Evolutionary conservation across 2,329 filamentous ascomycete species (phyloP).

Genomic region (Rhexocercosporidium sp.): DNA sequence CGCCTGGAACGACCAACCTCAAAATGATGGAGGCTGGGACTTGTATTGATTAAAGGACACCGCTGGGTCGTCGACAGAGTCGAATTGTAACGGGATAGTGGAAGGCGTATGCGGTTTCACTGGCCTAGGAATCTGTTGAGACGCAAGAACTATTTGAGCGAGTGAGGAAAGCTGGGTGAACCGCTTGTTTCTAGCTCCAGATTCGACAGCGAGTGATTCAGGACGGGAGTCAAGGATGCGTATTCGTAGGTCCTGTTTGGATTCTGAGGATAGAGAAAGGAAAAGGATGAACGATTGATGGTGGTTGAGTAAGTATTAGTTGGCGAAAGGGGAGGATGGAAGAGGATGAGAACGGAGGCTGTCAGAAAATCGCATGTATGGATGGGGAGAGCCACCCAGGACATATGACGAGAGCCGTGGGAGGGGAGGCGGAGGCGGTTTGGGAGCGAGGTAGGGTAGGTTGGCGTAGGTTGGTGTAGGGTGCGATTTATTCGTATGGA

Average conservation of each 20-base stretch:
- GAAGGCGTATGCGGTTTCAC: conserved; percentile 9
- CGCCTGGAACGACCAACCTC: background rate
- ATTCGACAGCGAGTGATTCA: conserved; percentile 12
- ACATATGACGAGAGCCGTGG: conserved; percentile 3
- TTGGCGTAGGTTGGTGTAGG: background rate
- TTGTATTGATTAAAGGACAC: background rate
- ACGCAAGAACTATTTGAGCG: background rate
- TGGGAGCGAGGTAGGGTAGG: background rate
- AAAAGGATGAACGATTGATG: conserved; percentile 17
- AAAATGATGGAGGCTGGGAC: conserved; percentile 2
- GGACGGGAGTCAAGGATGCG: background rate
- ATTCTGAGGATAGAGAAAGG: conserved; percentile 3
- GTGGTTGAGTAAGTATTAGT: conserved; percentile 10
- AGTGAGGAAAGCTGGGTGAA: background rate
- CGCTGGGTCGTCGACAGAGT: background rate
- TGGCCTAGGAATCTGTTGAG: background rate
- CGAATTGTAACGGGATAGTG: background rate
- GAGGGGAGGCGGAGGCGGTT: conserved; percentile 11
- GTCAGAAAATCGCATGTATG: conserved; percentile 1
- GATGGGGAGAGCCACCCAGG: background rate
- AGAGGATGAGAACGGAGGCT: background rate
- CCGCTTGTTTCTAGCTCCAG: background rate
- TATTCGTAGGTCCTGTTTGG: conserved; percentile 5
- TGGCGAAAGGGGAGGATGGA: conserved; percentile 2
- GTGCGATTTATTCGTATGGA: conserved; percentile 2